These are phyloP conservation scores for Beauveria pseudobassiana DNA, from an alignment of 2,329 filamentous ascomycete genomes.

Conservation along the genomic window DNA sequence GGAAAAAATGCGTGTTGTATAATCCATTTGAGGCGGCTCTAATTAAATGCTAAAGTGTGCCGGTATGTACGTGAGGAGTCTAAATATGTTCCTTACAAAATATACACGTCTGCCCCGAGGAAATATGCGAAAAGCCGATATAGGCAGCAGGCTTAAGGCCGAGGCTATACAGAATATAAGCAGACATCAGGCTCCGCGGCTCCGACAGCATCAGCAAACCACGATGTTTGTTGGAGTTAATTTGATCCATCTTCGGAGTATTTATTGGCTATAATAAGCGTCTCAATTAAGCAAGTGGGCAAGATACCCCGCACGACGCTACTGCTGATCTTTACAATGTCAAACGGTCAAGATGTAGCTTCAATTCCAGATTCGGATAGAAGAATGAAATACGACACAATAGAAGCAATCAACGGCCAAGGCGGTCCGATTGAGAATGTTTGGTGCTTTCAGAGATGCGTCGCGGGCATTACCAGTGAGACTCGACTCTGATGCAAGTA, in stretches of 20 bases:
- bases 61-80: too few species aligned
- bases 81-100: too few species aligned
- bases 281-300: not conserved
- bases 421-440: too few species aligned
- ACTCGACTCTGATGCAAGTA: too few species aligned
- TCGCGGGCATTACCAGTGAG: too few species aligned
- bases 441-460: not conserved
- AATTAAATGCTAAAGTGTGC: too few species aligned
- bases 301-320: not conserved
- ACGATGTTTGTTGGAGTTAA: too few species aligned
- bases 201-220: too few species aligned
- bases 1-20: not conserved
- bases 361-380: not conserved
- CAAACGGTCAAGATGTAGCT: not conserved
- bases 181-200: too few species aligned
- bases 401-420: too few species aligned
- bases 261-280: not conserved
- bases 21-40: not conserved
- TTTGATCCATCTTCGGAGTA: too few species aligned
- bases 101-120: too few species aligned
- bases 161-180: not conserved
- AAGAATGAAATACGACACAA: not conserved
- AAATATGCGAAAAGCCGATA: not conserved
- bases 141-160: not conserved
- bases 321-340: not conserved